These are phyloP conservation scores for Phytophthora idaei DNA, from an alignment of 352 stramenopile species.

Conservation along the genomic window DNA sequence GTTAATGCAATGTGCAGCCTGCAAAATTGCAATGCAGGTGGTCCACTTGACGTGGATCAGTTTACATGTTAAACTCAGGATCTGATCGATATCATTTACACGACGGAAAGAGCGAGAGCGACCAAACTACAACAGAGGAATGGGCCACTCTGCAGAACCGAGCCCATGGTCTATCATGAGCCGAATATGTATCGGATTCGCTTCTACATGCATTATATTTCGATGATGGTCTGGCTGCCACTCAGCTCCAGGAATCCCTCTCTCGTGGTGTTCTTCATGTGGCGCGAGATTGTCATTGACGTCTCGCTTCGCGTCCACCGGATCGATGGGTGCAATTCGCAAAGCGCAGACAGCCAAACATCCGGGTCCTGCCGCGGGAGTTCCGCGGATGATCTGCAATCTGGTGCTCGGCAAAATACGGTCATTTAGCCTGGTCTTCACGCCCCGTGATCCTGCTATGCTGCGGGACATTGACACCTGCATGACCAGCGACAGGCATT, in stretches of 20 bases:
- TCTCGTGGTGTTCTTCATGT: background rate
- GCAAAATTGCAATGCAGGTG: too few relatives aligned
- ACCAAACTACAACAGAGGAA: background rate
- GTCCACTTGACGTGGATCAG: too few relatives aligned
- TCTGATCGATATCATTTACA: background rate
- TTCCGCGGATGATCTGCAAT: conserved; percentile 16
- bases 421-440: conserved; percentile 17
- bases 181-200: background rate
- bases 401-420: conserved; percentile 11
- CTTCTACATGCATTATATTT: background rate
- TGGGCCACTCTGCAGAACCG: background rate
- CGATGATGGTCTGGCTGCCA: background rate
- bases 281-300: background rate
- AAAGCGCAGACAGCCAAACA: conserved; percentile 4
- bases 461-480: conserved; percentile 13
- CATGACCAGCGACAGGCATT: conserved; percentile 24
- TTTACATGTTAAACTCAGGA: background rate
- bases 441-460: conserved; percentile 20
- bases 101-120: background rate
- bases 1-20: too few relatives aligned
- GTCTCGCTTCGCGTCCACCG: background rate
- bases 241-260: background rate
- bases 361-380: conserved; percentile 12
- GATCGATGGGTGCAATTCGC: conserved; percentile 18
- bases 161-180: background rate